A percentile compares a stretch with the other conserved stretches of the same genome.
Conservation (phyloP, 106 monocot genomes). For the Allium sativum region DNA sequence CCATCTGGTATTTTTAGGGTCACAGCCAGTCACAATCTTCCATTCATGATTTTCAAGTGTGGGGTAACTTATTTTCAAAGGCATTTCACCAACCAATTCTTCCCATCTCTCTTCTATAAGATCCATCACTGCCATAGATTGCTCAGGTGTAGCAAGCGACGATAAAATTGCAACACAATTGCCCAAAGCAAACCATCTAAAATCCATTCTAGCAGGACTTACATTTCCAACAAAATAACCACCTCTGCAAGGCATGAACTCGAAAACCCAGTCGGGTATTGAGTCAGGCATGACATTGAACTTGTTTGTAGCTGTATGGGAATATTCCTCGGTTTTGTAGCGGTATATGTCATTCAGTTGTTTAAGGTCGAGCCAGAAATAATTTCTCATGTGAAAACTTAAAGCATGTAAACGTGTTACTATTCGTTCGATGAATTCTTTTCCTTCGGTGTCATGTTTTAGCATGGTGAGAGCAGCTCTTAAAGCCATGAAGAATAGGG, state of each 20-base stretch:
- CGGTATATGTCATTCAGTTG: slow-evolving; percentile 45
- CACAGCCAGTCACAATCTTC: slow-evolving; percentile 32
- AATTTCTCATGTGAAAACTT: slow-evolving; percentile 43
- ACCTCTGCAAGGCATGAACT: slow-evolving; percentile 38
- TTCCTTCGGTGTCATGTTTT: slow-evolving; percentile 36
- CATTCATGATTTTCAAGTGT: slow-evolving; percentile 31
- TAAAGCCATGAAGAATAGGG: slow-evolving; percentile 46
- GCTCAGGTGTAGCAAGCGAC: slow-evolving; percentile 43
- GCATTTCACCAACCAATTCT: slow-evolving; percentile 45
- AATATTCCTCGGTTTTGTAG: slow-evolving; percentile 45
- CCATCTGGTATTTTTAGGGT: slow-evolving; percentile 46
- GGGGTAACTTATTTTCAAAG: slow-evolving; percentile 31
- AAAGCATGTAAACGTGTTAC: slow-evolving; percentile 42
- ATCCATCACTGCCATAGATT: slow-evolving; percentile 46
- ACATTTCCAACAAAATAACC: slow-evolving; percentile 47
- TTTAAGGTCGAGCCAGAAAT: slow-evolving; percentile 47
- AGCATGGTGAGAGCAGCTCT: slow-evolving; percentile 31
- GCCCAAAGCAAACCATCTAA: slow-evolving; percentile 42
- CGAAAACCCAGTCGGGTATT: slow-evolving; percentile 45
- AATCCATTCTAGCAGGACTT: slow-evolving; percentile 43
- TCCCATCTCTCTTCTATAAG: slow-evolving; percentile 47
- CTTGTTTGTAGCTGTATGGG: slow-evolving; percentile 45
- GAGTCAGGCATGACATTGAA: slow-evolving; percentile 43
- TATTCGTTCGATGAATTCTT: slow-evolving; percentile 37
- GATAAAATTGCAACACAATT: slow-evolving; percentile 48